phyloP scores from a whole-genome alignment of 2,329 filamentous ascomycete genomes.

The Tricladium varicosporioides region DNA sequence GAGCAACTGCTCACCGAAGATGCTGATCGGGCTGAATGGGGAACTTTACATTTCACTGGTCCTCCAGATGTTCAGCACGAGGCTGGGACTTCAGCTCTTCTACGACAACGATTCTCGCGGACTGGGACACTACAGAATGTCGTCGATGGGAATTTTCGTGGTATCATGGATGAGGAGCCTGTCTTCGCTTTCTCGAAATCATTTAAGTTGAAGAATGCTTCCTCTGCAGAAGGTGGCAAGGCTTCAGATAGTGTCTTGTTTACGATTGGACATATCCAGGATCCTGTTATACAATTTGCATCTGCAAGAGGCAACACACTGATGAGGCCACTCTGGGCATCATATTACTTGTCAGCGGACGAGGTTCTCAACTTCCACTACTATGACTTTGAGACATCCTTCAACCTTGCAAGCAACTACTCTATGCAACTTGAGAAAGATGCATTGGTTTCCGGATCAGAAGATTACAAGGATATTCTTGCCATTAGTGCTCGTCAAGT shows the following conservation, averaged over 20 bases:
- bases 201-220: slow-evolving; percentile 48
- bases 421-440: slow-evolving; percentile 68
- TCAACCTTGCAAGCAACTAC: slow-evolving; percentile 66
- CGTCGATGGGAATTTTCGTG: slow-evolving; percentile 64
- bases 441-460: slow-evolving; percentile 70
- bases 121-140: slow-evolving; percentile 64
- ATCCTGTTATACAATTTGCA: slow-evolving; percentile 77
- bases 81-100: slow-evolving; percentile 62
- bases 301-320: slow-evolving; percentile 70
- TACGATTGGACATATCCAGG: slow-evolving; percentile 73
- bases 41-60: slow-evolving; percentile 72
- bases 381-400: slow-evolving; percentile 65
- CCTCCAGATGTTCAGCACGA: slow-evolving; percentile 68
- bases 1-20: slow-evolving; percentile 75
- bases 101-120: slow-evolving; percentile 69
- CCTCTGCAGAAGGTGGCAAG: slow-evolving; percentile 29
- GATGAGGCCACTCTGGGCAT: slow-evolving; percentile 79
- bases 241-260: slow-evolving; percentile 61
- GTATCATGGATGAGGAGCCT: slow-evolving; percentile 74
- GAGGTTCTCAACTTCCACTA: slow-evolving; percentile 76
- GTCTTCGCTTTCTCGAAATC: slow-evolving; percentile 76
- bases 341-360: slow-evolving; percentile 63
- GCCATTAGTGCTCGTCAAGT: slow-evolving; percentile 77
- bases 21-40: slow-evolving; percentile 78
- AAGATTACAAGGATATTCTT: slow-evolving; percentile 74